A percentile compares a stretch with the other conserved stretches of the same genome.
phyloP scores from a whole-genome alignment of 2,329 filamentous ascomycete species.

The Fusarium mundagurra region DNA sequence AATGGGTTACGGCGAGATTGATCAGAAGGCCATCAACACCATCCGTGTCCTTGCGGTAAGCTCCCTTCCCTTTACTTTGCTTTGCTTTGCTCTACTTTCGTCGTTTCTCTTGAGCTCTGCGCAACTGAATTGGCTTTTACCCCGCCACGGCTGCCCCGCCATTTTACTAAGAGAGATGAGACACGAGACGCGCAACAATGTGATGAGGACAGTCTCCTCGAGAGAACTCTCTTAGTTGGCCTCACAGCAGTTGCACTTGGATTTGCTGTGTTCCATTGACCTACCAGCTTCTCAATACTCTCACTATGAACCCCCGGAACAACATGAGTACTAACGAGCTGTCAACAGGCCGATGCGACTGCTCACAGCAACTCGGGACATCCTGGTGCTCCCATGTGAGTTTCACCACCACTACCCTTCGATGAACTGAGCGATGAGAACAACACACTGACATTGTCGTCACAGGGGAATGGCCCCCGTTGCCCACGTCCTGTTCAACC shows the following conservation, averaged over 20 bases:
- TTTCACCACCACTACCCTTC: constrained; percentile 31
- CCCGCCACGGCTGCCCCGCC: constrained; percentile 49
- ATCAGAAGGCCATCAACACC: constrained; percentile 95
- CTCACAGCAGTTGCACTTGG: background rate
- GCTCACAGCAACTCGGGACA: constrained; percentile 96
- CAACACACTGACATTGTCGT: constrained; percentile 45
- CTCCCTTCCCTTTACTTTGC: constrained; percentile 36
- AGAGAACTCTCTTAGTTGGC: background rate
- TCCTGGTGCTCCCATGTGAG: constrained; percentile 95
- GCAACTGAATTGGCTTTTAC: constrained; percentile 46
- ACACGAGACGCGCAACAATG: constrained; percentile 17
- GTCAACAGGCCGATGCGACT: constrained; percentile 90
- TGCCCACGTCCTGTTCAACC: constrained; percentile 97
- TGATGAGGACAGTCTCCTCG: constrained; percentile 16
- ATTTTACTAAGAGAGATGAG: constrained; percentile 23
- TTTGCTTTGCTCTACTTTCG: background rate
- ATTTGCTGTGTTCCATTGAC: background rate
- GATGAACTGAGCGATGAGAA: constrained; percentile 13
- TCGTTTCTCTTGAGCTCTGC: constrained; percentile 47
- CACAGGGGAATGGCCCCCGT: constrained; percentile 85
- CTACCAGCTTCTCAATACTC: background rate
- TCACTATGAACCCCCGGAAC: background rate
- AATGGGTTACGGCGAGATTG: constrained; percentile 90
- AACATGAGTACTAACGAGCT: constrained; percentile 40
- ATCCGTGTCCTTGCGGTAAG: constrained; percentile 95